Evolutionary conservation across 805 yeast species (phyloP), one percentile per base, ranked within the genome.

Genomic region (Sugiyamaella boreocaroliniensis): DNA sequence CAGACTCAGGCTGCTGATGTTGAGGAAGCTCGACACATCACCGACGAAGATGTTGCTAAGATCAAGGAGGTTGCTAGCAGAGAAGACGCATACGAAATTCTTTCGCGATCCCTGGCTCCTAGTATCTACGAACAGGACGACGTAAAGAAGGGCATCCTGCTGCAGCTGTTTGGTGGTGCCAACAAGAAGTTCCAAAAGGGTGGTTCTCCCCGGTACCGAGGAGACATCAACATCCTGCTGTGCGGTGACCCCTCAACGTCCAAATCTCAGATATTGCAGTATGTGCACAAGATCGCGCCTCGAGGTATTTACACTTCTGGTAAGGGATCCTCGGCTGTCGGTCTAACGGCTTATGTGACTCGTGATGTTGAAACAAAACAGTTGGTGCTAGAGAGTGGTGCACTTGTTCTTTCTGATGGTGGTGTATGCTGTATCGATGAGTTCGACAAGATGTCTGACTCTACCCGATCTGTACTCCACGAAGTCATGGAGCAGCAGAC

Each of bases 401-500:
- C 99, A 0, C 76, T 93, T 58, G 98, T 93, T 12, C 75, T 93
- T 44, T 88, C 97, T 9, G 99, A 93, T 70, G 98, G 98, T 54
- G 99, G 99, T 76, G 83, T 93, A 43, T 93, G 99, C 73, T 93
- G 99, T 71, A 93, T 93, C 67, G 99, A 93, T 74, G 99, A 93
- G 75, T 93, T 92, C 66, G 99, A 93, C 72, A 93, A 93, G 71
- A 93, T 93, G 99, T 80, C 85, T 51, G 98, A 93, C 61, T 73
- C 95, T 1, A 92, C 98, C 0, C 76, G 98, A 64, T 89, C 97
- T 8, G 98, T 93, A 10, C 74, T 93, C 50, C 99, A 93, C 68
- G 99, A 93, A 76, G 99, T 93, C 10, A 93, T 93, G 99, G 99
- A 93, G 73, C 99, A 93, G 68, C 99, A 93, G 69, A 93, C 99